Evolutionary conservation across 805 yeast genomes (phyloP), one percentile per base, ranked within the genome.

Genomic region (Lipomyces spencermartinsiae): DNA sequence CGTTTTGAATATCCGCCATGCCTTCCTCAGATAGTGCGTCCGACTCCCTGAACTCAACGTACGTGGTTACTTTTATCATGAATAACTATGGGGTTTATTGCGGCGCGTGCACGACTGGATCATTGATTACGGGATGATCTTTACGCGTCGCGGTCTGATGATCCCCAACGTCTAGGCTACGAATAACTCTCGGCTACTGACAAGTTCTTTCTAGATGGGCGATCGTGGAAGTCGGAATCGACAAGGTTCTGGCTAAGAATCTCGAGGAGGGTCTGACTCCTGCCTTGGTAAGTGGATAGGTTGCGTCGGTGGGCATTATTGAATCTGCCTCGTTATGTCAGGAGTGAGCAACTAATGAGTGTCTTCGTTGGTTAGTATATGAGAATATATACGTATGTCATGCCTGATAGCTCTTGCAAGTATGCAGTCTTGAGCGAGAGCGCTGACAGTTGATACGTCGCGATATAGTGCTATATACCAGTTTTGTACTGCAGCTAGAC

Each of bases 171-270:
- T 35, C n/a, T 43, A 14, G n/a, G 31, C 49, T 16, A 10, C 49
- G 49, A 43, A n/a, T n/a, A 5, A 19, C 16, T 43, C 49, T 43
- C 49, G 49, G 49, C 2, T 16, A 54, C 59, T 34, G 39, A n/a
- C 64, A 43, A 34, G 63, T 55, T 60, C 33, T 25, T 16, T 25
- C 8, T 35, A 77, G 80, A 35, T 81, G 84, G 84, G 70, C 76
- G 55, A 80, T 76, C 71, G 81, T 81, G 57, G 76, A 78, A 54
- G 70, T 75, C 33, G 84, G 84, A 34, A 76, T 82, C 56, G 77
- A 79, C 69, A 73, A 75, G 65, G 76, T 81, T 61, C 76, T 81
- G 66, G 80, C 77, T 49, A 74, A 76, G 58, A 80, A 80, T 63
- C 73, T 78, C 35, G 73, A 75, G 57, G 76, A 74, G 12, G 81